A percentile compares a stretch with the other conserved stretches of the same genome.
Evolutionary conservation across 495 filamentous ascomycete genomes (phyloP).

Genomic region (Penicillium flavigenum): DNA sequence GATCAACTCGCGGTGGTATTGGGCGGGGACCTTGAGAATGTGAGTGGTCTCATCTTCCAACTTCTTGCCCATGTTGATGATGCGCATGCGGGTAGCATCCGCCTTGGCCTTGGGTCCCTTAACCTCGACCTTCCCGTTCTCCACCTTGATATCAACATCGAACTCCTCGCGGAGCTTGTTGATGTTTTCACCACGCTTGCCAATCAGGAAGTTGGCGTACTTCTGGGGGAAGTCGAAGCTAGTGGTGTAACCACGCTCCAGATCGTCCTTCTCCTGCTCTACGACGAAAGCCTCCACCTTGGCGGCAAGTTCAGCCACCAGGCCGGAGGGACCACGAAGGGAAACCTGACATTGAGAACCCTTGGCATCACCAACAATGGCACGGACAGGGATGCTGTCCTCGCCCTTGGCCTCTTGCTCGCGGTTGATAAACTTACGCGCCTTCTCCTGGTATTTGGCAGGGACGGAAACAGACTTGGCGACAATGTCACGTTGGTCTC

Average conservation of each 20-base stretch:
- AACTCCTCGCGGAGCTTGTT: conserved; percentile 94
- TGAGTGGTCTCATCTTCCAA: conserved; percentile 86
- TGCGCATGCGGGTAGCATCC: conserved; percentile 75
- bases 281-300: conserved; percentile 76
- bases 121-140: conserved; percentile 67
- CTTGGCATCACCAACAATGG: conserved; percentile 50
- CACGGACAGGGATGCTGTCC: conserved; percentile 70
- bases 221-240: conserved; percentile 93
- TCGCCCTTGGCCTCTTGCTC: conserved; percentile 67
- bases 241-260: conserved; percentile 79
- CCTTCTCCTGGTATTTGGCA: conserved; percentile 77
- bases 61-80: conserved; percentile 70
- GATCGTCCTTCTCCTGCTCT: conserved; percentile 81
- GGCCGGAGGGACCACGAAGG: conserved; percentile 71
- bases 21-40: conserved; percentile 80
- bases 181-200: conserved; percentile 88
- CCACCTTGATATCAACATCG: conserved; percentile 93
- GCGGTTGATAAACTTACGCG: conserved; percentile 70
- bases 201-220: conserved; percentile 89
- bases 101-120: conserved; percentile 77
- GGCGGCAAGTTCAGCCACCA: conserved; percentile 65
- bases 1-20: conserved; percentile 78
- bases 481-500: conserved; percentile 67
- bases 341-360: conserved; percentile 55
- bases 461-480: conserved; percentile 66